Conservation (phyloP, 345 rosid species). For the Erucastrum elatum region DNA sequence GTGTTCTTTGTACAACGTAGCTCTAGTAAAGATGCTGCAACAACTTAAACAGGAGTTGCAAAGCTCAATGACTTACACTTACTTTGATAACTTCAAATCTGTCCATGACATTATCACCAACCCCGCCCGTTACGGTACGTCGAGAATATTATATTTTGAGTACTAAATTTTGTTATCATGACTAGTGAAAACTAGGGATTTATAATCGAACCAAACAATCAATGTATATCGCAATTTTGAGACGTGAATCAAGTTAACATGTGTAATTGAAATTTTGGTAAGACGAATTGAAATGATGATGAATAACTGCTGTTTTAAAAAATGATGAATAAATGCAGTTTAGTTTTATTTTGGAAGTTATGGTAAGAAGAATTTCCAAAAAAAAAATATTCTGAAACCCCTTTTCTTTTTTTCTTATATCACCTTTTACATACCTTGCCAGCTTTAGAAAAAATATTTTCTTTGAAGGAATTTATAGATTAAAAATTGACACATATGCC, state of each 20-base stretch:
- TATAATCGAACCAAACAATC: neutral
- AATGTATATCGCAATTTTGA: neutral
- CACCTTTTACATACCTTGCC: neutral
- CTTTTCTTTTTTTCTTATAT: no score
- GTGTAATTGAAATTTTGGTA: neutral
- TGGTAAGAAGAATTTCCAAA: no score
- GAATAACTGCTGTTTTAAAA: no score
- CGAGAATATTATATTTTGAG: neutral
- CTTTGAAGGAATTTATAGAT: neutral
- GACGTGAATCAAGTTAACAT: neutral
- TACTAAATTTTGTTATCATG: neutral
- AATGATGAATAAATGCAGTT: no score
- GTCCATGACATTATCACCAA: slow-evolving; percentile 46
- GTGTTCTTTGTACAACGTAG: slow-evolving; percentile 50
- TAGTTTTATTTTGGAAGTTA: no score
- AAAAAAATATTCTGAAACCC: no score
- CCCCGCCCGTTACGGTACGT: slow-evolving; percentile 54
- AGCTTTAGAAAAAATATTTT: no score
- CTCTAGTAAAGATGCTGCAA: slow-evolving; percentile 41
- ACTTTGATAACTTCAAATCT: slow-evolving; percentile 50
- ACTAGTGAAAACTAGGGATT: neutral
- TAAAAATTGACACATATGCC: neutral
- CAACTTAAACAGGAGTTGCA: slow-evolving; percentile 43
- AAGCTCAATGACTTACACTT: slow-evolving; percentile 50
- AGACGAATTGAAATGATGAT: neutral